A percentile compares a stretch with the other conserved stretches of the same genome.
Evolutionary conservation across 106 monocot genomes (phyloP).

Genomic region (Dioscorea alata): DNA sequence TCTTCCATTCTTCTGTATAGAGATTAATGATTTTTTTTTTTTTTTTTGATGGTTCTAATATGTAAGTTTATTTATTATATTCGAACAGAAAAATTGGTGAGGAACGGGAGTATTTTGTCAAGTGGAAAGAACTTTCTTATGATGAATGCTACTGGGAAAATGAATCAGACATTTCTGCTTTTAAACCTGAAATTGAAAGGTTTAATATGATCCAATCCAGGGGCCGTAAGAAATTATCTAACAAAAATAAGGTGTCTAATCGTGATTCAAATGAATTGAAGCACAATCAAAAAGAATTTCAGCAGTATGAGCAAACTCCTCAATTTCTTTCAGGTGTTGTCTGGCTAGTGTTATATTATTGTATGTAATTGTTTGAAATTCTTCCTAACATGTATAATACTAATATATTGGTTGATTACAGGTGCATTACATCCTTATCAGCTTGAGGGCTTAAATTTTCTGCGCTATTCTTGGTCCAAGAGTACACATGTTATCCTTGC

Average conservation of each 20-base stretch:
- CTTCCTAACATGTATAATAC: not conserved
- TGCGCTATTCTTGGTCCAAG: slow-evolving; percentile 96
- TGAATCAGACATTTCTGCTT: slow-evolving; percentile 74
- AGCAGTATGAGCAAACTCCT: slow-evolving; percentile 58
- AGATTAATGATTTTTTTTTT: not conserved
- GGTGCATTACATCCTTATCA: slow-evolving; percentile 94
- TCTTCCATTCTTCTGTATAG: too few relatives aligned
- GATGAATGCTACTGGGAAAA: slow-evolving; percentile 95
- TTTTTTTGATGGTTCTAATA: not conserved
- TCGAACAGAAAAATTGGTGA: slow-evolving; percentile 60
- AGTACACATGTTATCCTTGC: slow-evolving; percentile 94
- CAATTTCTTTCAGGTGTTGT: slow-evolving; percentile 82
- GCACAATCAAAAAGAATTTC: slow-evolving; percentile 51
- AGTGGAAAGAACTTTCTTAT: slow-evolving; percentile 96
- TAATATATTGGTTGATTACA: slow-evolving; percentile 17
- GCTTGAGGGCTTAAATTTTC: slow-evolving; percentile 96
- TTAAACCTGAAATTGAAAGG: slow-evolving; percentile 81
- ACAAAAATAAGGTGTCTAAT: slow-evolving; percentile 40
- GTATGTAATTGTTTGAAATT: too few relatives aligned
- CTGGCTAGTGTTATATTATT: not conserved
- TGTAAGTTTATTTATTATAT: not conserved
- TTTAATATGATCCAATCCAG: slow-evolving; percentile 54
- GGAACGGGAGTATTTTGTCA: slow-evolving; percentile 73
- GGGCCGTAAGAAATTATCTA: slow-evolving; percentile 33
- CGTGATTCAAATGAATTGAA: slow-evolving; percentile 41